Base-by-base conservation (phyloP, 441 rosid genomes). In the Brassica balearica region DNA sequence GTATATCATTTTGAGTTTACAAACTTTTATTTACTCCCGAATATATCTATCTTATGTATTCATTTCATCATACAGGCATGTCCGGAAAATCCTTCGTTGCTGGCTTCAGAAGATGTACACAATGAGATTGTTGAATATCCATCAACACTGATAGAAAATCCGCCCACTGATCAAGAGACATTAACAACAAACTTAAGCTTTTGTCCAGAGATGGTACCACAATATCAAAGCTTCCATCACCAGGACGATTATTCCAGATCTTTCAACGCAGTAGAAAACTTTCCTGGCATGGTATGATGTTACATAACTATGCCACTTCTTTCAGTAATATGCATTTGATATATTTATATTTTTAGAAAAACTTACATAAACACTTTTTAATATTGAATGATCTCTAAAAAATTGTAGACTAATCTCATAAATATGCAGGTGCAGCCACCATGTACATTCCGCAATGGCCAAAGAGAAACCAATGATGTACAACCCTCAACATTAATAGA, bases 41-140 rank as follows among this genome's bases (percentile, higher is more conserved):
- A 38, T 29, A 29, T 29, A 29, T 65, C 69, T 19, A 66, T 20
- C 32, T 12, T 43, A 43, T 12, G 20, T 66, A n/a, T 8, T 3
- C 56, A 67, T 67, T 41, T 20, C 29, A 43, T 66, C 34, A 12
- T 14, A 27, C 48, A 66, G 55, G 78, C 19, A 2, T 61, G 5
- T 23, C 58, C 1, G 10, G 65, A 11, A 12, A 69, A 48, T 48
- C 38, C 69, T 48, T 69, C 74, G 6, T 20, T 58, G 69, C 19
- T 51, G 63, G 56, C 38, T 69, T 62, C 74, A 62, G 56, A 76
- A 32, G 69, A 62, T 32, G 69, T 22, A 69, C 55, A 48, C 8
- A 61, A 46, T 32, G 62, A 60, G 5, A 2, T 29, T 19, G 68
- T n/a, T 46, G 74, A 36, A 15, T 4, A 20, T 51, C 38, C 55